A percentile compares a stretch with the other conserved stretches of the same genome.
phyloP scores from a whole-genome alignment of 208 protist species.

The Strigomonas culicis region DNA sequence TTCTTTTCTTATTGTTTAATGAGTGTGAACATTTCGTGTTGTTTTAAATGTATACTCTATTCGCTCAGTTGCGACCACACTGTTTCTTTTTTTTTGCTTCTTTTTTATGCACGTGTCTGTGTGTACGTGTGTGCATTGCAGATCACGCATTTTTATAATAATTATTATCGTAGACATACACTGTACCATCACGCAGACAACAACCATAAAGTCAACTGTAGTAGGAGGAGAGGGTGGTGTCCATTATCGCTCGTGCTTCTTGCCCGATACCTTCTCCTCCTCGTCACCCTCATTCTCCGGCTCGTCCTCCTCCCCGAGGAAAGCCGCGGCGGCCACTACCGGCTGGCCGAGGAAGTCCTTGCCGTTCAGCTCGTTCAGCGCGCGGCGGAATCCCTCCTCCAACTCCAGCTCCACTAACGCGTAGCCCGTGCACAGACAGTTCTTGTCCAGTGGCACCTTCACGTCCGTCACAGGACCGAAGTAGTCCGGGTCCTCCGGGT shows the following conservation, averaged over 20 bases:
- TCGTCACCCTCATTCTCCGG: slow-evolving; percentile 19
- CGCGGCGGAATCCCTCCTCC: slow-evolving; percentile 53
- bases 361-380: slow-evolving; percentile 48
- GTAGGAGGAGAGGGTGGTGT: neutral
- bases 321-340: slow-evolving; percentile 51
- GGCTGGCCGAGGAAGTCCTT: slow-evolving; percentile 18
- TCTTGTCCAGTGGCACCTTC: slow-evolving; percentile 53
- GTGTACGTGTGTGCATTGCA: neutral
- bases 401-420: slow-evolving; percentile 69
- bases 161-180: neutral
- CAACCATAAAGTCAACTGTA: neutral
- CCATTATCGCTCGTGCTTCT: slow-evolving; percentile 19
- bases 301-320: slow-evolving; percentile 73
- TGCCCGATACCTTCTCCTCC: slow-evolving; percentile 11
- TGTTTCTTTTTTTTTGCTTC: too few relatives aligned
- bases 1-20: too few relatives aligned
- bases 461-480: slow-evolving; percentile 65
- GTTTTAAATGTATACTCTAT: too few relatives aligned
- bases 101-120: neutral
- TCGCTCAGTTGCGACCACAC: too few relatives aligned
- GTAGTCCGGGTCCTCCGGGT: slow-evolving; percentile 44
- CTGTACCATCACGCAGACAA: too few relatives aligned
- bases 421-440: slow-evolving; percentile 75
- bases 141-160: slow-evolving; percentile 1
- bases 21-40: too few relatives aligned